Conservation (phyloP, 2,329 filamentous ascomycete species). For the Fusarium continuum region DNA sequence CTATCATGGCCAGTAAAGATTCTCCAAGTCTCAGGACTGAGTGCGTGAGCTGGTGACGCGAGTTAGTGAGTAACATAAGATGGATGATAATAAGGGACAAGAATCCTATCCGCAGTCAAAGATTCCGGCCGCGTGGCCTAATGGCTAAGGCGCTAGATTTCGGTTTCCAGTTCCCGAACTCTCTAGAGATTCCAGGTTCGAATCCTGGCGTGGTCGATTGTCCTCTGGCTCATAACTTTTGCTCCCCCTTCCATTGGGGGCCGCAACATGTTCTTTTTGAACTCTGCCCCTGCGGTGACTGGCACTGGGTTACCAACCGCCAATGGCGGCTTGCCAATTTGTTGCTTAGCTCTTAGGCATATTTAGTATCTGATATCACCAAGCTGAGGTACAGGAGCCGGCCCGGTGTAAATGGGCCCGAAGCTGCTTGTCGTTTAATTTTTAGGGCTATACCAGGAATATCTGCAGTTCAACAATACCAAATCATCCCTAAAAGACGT, state of each 20-base stretch:
- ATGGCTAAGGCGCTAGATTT: conserved; percentile 57
- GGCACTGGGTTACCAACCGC: not conserved
- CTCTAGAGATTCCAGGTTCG: conserved; percentile 55
- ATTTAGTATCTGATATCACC: not conserved
- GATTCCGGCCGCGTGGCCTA: conserved; percentile 53
- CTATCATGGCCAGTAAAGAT: not conserved
- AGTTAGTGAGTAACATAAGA: no score
- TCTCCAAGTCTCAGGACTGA: not conserved
- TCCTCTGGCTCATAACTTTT: conserved; percentile 3
- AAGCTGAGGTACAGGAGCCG: conserved; percentile 1
- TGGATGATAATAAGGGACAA: not conserved
- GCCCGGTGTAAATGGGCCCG: not conserved
- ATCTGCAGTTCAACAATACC: not conserved
- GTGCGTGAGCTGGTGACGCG: no score
- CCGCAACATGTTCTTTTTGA: not conserved
- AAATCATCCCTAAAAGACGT: not conserved
- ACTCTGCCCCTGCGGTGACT: no score
- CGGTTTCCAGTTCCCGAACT: conserved; percentile 41
- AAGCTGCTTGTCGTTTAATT: no score
- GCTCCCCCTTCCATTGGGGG: rapidly evolving
- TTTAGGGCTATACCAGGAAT: no score
- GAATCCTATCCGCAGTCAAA: not conserved
- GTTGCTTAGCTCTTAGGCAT: not conserved
- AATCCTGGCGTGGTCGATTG: conserved; percentile 54
- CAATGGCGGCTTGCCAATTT: conserved; percentile 4